Conservation (phyloP, 2,329 filamentous ascomycete genomes). For the Beauveria asiatica region DNA sequence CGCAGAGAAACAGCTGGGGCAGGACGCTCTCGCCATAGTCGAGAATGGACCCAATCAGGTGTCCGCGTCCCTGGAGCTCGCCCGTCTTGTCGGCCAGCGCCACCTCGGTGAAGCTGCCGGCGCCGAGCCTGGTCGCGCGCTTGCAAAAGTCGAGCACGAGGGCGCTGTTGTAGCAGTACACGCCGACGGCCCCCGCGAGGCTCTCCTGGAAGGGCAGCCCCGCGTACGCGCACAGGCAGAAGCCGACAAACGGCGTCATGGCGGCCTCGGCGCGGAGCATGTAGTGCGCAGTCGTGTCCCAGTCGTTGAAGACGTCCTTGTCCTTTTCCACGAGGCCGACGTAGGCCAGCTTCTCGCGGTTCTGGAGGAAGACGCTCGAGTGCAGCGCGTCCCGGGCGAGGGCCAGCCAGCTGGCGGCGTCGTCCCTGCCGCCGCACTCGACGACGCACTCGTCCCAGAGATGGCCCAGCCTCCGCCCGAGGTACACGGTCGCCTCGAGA, state of each 20-base stretch:
- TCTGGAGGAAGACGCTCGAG: neutral
- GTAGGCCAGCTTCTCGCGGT: neutral
- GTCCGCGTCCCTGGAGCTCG: neutral
- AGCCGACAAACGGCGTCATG: neutral
- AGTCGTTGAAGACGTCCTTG: neutral
- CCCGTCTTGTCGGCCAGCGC: neutral
- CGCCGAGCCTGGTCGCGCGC: neutral
- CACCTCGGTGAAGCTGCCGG: neutral
- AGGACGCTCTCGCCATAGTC: neutral
- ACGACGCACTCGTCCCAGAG: neutral
- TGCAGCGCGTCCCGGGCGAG: neutral
- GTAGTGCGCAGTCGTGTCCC: neutral
- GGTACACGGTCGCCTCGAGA: neutral
- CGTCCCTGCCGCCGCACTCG: neutral
- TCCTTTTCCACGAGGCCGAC: neutral
- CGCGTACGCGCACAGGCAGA: neutral
- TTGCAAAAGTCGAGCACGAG: neutral
- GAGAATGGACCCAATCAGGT: neutral
- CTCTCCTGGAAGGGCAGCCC: neutral
- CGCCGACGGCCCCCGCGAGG: neutral
- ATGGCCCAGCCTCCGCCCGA: neutral
- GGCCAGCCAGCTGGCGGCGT: neutral
- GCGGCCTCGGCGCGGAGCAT: neutral
- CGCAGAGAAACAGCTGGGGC: neutral
- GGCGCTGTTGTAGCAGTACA: neutral